Conservation (phyloP, 1,139 yeast genomes). For the Blastobotrys aristatus region DNA sequence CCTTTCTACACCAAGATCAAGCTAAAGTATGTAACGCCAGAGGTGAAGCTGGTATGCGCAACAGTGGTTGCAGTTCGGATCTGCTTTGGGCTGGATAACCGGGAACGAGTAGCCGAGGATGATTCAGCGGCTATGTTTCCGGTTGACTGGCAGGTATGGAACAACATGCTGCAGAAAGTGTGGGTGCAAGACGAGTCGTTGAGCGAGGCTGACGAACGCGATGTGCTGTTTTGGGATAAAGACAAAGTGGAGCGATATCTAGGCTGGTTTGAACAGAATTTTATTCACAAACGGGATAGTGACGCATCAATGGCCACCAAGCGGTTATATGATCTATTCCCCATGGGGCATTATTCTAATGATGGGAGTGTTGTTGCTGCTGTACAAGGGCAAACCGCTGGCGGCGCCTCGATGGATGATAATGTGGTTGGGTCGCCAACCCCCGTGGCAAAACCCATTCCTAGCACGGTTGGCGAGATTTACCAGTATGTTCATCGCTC, state of each 20-base stretch:
- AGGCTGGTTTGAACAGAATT: constrained; percentile 29
- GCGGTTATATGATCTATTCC: constrained; percentile 23
- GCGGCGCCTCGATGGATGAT: constrained; percentile 4
- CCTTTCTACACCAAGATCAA: not conserved
- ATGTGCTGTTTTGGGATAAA: constrained; percentile 30
- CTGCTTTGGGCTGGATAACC: constrained; percentile 34
- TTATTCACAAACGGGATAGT: constrained; percentile 7
- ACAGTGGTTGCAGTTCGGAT: constrained; percentile 31
- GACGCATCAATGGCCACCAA: constrained; percentile 12
- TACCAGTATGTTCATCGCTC: constrained; percentile 16
- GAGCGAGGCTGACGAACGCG: constrained; percentile 27
- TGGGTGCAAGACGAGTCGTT: constrained; percentile 32
- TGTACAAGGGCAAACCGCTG: too few species aligned
- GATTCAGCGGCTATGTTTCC: constrained; percentile 20
- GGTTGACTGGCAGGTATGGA: constrained; percentile 34
- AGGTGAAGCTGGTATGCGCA: constrained; percentile 17
- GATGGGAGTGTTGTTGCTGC: constrained; percentile 9
- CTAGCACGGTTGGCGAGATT: constrained; percentile 22
- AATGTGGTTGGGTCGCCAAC: constrained; percentile 2
- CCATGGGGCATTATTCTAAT: constrained; percentile 19
- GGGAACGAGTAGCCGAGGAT: constrained; percentile 10
- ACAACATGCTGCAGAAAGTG: constrained; percentile 29
- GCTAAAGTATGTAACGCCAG: constrained; percentile 13
- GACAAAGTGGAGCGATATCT: constrained; percentile 28
- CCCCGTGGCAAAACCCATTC: constrained; percentile 13